Evolutionary conservation across 2,329 filamentous ascomycete species (phyloP).

Genomic region (Nakataea oryzae): DNA sequence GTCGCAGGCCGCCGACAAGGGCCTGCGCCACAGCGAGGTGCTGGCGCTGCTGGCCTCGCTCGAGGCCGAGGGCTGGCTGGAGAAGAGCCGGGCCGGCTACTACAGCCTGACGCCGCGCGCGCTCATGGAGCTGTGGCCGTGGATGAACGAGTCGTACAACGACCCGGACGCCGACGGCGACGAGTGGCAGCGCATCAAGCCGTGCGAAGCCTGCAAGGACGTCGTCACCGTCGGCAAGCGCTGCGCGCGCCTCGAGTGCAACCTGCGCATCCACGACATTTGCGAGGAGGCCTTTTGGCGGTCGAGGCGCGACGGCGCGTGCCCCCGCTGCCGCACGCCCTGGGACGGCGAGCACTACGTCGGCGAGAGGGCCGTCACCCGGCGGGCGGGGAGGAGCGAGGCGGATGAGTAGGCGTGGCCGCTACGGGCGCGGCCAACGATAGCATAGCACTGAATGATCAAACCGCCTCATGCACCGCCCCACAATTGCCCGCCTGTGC

Average conservation of each 20-base stretch:
- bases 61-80: conserved; percentile 75
- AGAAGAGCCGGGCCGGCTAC: conserved; percentile 59
- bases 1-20: conserved; percentile 30
- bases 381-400: conserved; percentile 31
- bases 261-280: conserved; percentile 62
- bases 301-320: conserved; percentile 47
- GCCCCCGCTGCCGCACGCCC: conserved; percentile 45
- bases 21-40: conserved; percentile 67
- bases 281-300: conserved; percentile 68
- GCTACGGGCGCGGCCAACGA: too few relatives aligned
- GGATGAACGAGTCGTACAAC: conserved; percentile 86
- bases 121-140: conserved; percentile 74
- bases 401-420: too few relatives aligned
- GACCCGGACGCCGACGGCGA: conserved; percentile 50
- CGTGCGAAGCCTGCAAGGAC: conserved; percentile 80
- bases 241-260: conserved; percentile 59
- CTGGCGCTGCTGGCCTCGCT: conserved; percentile 61
- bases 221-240: conserved; percentile 79
- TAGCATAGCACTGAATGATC: too few relatives aligned
- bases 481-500: too few relatives aligned
- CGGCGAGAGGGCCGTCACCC: conserved; percentile 46
- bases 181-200: conserved; percentile 70
- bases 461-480: too few relatives aligned
- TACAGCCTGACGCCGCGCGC: conserved; percentile 68
- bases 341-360: conserved; percentile 45